Conservation (phyloP, 306 rosid species). For the Vicia faba region DNA sequence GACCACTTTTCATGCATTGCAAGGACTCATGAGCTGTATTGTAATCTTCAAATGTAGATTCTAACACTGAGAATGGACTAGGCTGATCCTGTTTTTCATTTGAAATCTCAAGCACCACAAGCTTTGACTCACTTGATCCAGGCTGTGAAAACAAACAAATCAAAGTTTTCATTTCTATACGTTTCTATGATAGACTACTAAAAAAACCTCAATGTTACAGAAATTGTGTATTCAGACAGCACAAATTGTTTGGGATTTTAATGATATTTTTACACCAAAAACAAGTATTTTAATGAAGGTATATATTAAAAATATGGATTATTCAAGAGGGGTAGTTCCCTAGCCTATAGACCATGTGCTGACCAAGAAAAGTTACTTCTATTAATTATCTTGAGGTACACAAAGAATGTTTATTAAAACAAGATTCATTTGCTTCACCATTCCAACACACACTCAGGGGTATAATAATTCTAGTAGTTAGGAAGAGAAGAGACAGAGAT, state of each 20-base stretch:
- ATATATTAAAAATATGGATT: too few relatives aligned
- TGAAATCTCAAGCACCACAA: constrained; percentile 45
- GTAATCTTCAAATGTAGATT: constrained; percentile 69
- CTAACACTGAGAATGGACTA: constrained; percentile 88
- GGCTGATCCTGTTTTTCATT: constrained; percentile 76
- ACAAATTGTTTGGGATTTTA: not conserved
- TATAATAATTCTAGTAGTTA: not conserved
- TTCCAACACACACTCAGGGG: not conserved
- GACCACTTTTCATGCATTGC: constrained; percentile 45
- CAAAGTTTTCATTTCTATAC: constrained; percentile 12
- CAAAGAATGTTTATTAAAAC: constrained; percentile 17
- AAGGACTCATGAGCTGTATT: constrained; percentile 45
- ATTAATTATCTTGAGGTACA: constrained; percentile 16
- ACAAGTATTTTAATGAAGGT: too few relatives aligned
- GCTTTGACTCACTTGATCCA: constrained; percentile 55
- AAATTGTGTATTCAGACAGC: not conserved
- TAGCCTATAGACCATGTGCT: constrained; percentile 9
- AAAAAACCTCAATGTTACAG: not conserved
- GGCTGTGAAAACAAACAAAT: constrained; percentile 55
- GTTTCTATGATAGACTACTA: not conserved
- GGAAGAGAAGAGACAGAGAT: not conserved
- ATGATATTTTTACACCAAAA: not conserved
- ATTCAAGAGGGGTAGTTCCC: too few relatives aligned
- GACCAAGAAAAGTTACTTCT: constrained; percentile 13
- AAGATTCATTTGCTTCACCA: constrained; percentile 1